Evolutionary conservation across 164 flowering plant species (phyloP).

Genomic region (Echeveria elegans): DNA sequence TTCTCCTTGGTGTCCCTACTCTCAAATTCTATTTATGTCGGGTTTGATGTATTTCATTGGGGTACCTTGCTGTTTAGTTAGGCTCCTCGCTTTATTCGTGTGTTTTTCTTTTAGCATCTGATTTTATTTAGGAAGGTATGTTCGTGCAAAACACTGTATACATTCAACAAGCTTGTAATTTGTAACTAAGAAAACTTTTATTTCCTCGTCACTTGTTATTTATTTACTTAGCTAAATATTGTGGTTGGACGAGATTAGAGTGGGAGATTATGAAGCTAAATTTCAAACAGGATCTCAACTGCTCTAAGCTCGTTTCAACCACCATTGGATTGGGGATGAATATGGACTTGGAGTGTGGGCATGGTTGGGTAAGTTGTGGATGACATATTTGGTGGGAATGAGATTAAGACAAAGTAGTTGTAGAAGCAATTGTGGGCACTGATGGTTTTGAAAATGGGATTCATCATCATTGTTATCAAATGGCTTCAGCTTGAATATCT

Average conservation of each 20-base stretch:
- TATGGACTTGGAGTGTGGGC: too few relatives aligned
- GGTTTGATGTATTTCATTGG: slow-evolving; percentile 7
- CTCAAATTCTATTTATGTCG: not conserved
- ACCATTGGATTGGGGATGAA: not conserved
- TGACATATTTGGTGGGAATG: too few relatives aligned
- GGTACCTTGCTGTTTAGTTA: slow-evolving; percentile 7
- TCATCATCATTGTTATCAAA: too few relatives aligned
- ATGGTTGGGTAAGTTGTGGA: too few relatives aligned
- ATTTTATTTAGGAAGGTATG: slow-evolving; percentile 8
- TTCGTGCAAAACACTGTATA: not conserved
- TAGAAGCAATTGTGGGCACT: too few relatives aligned
- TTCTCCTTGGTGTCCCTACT: not conserved
- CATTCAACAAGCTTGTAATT: slow-evolving; percentile 9
- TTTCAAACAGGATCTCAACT: not conserved
- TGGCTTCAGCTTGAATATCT: too few relatives aligned
- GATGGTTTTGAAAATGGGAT: too few relatives aligned
- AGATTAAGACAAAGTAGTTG: too few relatives aligned
- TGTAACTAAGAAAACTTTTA: slow-evolving; percentile 7
- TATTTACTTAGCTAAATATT: not conserved
- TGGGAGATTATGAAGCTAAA: not conserved
- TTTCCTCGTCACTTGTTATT: not conserved
- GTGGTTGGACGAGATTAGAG: not conserved
- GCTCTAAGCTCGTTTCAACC: not conserved
- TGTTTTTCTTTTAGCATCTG: slow-evolving; percentile 3
- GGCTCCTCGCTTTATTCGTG: not conserved